These are phyloP conservation scores for Corymbia calophylla DNA, from an alignment of 441 rosid species.

Conservation along the genomic window DNA sequence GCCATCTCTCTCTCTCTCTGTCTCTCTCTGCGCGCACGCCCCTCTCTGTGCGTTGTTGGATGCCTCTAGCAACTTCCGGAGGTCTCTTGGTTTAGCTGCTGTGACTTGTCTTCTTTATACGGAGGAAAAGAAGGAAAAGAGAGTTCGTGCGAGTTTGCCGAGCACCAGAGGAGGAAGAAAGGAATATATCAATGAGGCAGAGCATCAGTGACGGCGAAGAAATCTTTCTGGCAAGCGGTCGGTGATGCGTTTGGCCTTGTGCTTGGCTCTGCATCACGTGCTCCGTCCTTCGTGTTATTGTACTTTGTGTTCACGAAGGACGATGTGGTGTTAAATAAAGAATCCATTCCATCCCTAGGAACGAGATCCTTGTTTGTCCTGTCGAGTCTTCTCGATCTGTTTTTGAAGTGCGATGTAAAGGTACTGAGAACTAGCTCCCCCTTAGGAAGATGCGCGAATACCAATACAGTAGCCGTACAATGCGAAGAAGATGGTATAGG, in stretches of 20 bases:
- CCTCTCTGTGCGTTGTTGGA: background rate
- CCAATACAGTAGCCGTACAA: background rate
- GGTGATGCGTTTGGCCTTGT: background rate
- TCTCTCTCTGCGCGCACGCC: background rate
- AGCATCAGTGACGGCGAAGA: conserved; percentile 10
- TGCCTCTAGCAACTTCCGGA: background rate
- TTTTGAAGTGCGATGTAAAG: background rate
- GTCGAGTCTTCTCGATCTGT: background rate
- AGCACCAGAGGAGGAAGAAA: background rate
- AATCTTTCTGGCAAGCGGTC: conserved; percentile 3
- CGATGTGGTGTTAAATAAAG: background rate
- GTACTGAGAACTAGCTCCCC: background rate
- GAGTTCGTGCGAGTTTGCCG: background rate
- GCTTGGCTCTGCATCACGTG: background rate
- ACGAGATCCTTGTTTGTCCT: background rate
- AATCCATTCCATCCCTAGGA: background rate
- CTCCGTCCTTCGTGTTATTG: background rate
- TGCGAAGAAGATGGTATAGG: background rate
- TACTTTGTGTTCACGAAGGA: background rate
- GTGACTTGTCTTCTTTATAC: background rate
- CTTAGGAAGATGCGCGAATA: background rate
- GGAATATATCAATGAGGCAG: background rate
- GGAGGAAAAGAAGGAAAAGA: background rate
- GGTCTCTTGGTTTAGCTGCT: background rate
- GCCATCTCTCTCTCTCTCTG: conserved; percentile 23